Evolutionary conservation across 352 stramenopile genomes (phyloP).

Genomic region (Globisporangium irregulare): DNA sequence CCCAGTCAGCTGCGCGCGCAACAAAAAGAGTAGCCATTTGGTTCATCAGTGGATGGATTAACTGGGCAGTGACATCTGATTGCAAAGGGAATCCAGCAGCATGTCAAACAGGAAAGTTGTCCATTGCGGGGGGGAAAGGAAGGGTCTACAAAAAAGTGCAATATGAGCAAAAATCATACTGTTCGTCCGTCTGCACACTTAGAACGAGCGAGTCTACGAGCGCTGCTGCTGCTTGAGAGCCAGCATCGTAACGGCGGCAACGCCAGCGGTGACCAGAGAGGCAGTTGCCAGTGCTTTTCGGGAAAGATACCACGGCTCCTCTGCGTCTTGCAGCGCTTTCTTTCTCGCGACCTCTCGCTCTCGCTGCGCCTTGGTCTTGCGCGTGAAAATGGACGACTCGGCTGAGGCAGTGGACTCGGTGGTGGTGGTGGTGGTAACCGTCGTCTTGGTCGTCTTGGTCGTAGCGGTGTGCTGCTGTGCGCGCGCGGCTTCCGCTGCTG

Average conservation of each 20-base stretch:
- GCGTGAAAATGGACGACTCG: constrained; percentile 73
- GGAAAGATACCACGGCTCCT: constrained; percentile 63
- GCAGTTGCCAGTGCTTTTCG: constrained; percentile 53
- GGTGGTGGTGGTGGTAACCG: constrained; percentile 19
- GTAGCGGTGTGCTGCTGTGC: constrained; percentile 20
- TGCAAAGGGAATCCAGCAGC: constrained; percentile 8
- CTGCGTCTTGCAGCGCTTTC: constrained; percentile 6
- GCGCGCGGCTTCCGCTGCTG: constrained; percentile 7
- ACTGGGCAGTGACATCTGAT: background rate
- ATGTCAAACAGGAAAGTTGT: constrained; percentile 10
- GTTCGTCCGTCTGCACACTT: background rate
- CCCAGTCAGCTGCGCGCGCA: constrained; percentile 6
- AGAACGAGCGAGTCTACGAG: constrained; percentile 15
- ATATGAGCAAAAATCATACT: background rate
- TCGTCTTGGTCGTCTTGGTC: constrained; percentile 19
- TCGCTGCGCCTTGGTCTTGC: constrained; percentile 49
- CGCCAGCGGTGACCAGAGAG: constrained; percentile 65
- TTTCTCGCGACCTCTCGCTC: constrained; percentile 22
- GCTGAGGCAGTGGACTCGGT: constrained; percentile 7
- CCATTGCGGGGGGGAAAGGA: constrained; percentile 6
- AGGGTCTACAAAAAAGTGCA: constrained; percentile 11
- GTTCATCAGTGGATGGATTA: background rate
- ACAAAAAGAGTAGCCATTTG: constrained; percentile 1
- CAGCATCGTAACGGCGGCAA: constrained; percentile 60
- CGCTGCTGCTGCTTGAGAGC: constrained; percentile 51